A percentile compares a stretch with the other conserved stretches of the same genome.
Evolutionary conservation across 805 yeast genomes (phyloP).

Genomic region (Hanseniaspora vineae): DNA sequence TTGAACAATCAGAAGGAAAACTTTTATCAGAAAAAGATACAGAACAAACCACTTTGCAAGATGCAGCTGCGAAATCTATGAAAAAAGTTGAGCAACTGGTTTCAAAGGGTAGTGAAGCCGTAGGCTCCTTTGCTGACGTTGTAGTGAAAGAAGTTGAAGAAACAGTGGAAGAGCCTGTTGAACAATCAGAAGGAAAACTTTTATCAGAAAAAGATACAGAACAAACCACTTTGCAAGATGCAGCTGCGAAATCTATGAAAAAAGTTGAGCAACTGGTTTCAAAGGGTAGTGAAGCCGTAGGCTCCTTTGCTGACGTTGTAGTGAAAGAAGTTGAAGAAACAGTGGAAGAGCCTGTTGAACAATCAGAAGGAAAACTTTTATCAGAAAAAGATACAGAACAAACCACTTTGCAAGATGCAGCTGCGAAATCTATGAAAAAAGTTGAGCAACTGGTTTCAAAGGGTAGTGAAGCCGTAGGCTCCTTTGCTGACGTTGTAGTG

Average conservation of each 20-base stretch:
- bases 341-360: background rate
- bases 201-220: no score
- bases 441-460: no score
- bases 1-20: constrained; percentile 4
- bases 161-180: constrained; percentile 7
- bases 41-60: constrained; percentile 4
- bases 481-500: background rate
- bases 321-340: constrained; percentile 2
- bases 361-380: no score
- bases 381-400: no score
- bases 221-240: constrained; percentile 3
- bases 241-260: background rate
- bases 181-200: no score
- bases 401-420: background rate
- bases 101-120: background rate
- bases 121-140: background rate
- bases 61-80: background rate
- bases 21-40: no score
- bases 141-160: constrained; percentile 5
- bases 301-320: background rate
- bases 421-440: background rate
- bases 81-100: background rate
- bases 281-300: background rate
- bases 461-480: background rate
- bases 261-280: background rate